Base-by-base conservation (phyloP, 2,329 filamentous ascomycete genomes). In the Coniochaeta sp. region DNA sequence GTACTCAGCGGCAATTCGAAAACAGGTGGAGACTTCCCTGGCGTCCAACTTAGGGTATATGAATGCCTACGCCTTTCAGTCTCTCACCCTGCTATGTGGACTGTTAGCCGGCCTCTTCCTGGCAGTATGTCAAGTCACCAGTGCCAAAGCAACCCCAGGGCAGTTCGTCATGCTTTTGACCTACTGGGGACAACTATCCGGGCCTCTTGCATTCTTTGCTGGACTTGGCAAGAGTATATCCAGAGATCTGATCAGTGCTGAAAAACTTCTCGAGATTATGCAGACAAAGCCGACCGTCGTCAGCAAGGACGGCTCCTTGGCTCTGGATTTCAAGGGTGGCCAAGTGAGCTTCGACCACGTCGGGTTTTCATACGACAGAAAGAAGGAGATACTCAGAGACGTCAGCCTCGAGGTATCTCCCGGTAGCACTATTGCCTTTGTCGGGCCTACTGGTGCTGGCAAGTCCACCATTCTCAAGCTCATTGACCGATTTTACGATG, bases 141-240 rank as follows among this genome's bases (percentile, higher is more conserved):
- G 78, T n/a, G 81, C 80, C 1, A 73, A 81, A 58, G 81, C 83
- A 5, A 83, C 82, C 6, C 77, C 88, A 12, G 88, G 88, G 60
- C 81, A 88, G 64, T 90, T 91, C 65, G 85, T 89, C 60, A 84
- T 87, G 73, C 77, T 91, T 17, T 74, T 91, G 62, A 88, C 87
- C 59, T 91, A 91, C 71, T 90, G 90, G 87, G 81, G 82, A 19
- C 88, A 91, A 67, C 78, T 91, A 40, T 88, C 88, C 52, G 81
- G 83, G 1, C 89, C 89, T 1, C 78, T 91, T 59, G 86, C 86
- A 64, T 90, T 89, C 71, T 90, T 91, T 68, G 80, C 82, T 7
- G 74, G 75, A 19, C 72, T 86, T 31, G 82, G 83, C 7, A 83
- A 81, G 67, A 80, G 72, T 57, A 78, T 86, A 63, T 82, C 81